Evolutionary conservation across 306 rosid species (phyloP).

Genomic region (Lupinus albus): DNA sequence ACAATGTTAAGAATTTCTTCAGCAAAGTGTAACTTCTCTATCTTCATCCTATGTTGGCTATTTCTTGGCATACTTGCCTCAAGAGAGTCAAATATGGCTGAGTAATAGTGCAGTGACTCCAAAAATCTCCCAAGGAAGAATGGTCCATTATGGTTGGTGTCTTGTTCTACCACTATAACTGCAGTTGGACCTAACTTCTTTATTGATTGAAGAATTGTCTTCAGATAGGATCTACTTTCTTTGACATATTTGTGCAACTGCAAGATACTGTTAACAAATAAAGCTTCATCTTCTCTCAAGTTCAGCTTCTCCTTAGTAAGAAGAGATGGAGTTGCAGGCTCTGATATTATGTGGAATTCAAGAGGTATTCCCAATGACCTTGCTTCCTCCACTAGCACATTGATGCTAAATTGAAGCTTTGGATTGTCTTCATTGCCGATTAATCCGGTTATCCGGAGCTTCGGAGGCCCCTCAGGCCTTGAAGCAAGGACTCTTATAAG

Average conservation of each 20-base stretch:
- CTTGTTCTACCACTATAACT: slow-evolving; percentile 72
- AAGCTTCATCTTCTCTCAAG: slow-evolving; percentile 67
- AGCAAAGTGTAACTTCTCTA: slow-evolving; percentile 63
- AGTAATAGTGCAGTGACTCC: slow-evolving; percentile 76
- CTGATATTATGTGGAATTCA: slow-evolving; percentile 52
- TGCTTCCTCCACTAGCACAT: slow-evolving; percentile 61
- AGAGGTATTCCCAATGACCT: slow-evolving; percentile 55
- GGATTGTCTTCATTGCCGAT: slow-evolving; percentile 31
- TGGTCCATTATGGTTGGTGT: slow-evolving; percentile 83
- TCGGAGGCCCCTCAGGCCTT: slow-evolving; percentile 65
- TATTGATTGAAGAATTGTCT: slow-evolving; percentile 66
- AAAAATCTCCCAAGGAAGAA: slow-evolving; percentile 80
- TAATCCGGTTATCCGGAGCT: slow-evolving; percentile 61
- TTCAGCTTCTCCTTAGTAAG: slow-evolving; percentile 60
- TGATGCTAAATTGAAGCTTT: slow-evolving; percentile 54
- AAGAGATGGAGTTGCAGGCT: slow-evolving; percentile 53
- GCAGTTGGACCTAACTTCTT: slow-evolving; percentile 61
- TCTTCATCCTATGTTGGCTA: slow-evolving; percentile 62
- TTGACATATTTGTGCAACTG: slow-evolving; percentile 66
- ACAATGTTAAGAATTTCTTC: slow-evolving; percentile 64
- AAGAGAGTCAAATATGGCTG: slow-evolving; percentile 76
- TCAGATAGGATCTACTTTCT: slow-evolving; percentile 71
- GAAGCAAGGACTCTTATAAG: slow-evolving; percentile 69
- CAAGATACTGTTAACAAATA: slow-evolving; percentile 62
- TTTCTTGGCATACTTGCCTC: slow-evolving; percentile 63